phyloP scores from a whole-genome alignment of 306 rosid species.

The Citrullus colocynthis region DNA sequence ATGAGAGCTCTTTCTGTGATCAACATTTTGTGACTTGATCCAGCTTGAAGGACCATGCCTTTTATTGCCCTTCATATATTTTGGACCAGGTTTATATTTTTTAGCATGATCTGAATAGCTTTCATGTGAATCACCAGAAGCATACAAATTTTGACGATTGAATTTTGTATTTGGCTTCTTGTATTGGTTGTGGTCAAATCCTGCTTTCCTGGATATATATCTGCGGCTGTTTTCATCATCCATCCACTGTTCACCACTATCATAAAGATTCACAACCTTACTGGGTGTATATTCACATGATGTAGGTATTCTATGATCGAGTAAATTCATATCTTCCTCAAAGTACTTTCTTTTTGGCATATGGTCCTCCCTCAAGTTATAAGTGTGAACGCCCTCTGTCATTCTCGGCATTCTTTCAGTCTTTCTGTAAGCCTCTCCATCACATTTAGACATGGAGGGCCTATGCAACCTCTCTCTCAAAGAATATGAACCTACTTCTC shows the following conservation, averaged over 20 bases:
- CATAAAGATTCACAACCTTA: slow-evolving; percentile 37
- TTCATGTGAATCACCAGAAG: slow-evolving; percentile 32
- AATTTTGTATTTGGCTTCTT: slow-evolving; percentile 30
- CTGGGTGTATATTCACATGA: slow-evolving; percentile 37
- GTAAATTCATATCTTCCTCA: slow-evolving; percentile 26
- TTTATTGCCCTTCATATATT: slow-evolving; percentile 32
- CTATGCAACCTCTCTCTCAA: slow-evolving; percentile 43
- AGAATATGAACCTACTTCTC: slow-evolving; percentile 35
- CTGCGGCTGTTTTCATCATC: slow-evolving; percentile 31
- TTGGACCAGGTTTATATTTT: slow-evolving; percentile 35
- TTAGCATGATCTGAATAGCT: slow-evolving; percentile 23
- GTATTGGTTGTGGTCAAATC: slow-evolving; percentile 30
- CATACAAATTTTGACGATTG: slow-evolving; percentile 26
- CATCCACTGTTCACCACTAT: slow-evolving; percentile 48
- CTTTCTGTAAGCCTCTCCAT: slow-evolving; percentile 30
- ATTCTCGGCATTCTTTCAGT: slow-evolving; percentile 31
- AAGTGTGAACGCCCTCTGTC: slow-evolving; percentile 28
- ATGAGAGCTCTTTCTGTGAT: slow-evolving; percentile 35
- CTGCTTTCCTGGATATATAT: slow-evolving; percentile 32
- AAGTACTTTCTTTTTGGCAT: slow-evolving; percentile 44
- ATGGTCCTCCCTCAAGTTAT: slow-evolving; percentile 37
- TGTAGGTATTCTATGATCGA: slow-evolving; percentile 27
- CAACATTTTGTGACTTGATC: slow-evolving; percentile 35
- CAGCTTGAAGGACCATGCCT: slow-evolving; percentile 43
- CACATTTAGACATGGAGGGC: slow-evolving; percentile 32